phyloP scores from a whole-genome alignment of 345 rosid species.

The Carallia pectinifolia region DNA sequence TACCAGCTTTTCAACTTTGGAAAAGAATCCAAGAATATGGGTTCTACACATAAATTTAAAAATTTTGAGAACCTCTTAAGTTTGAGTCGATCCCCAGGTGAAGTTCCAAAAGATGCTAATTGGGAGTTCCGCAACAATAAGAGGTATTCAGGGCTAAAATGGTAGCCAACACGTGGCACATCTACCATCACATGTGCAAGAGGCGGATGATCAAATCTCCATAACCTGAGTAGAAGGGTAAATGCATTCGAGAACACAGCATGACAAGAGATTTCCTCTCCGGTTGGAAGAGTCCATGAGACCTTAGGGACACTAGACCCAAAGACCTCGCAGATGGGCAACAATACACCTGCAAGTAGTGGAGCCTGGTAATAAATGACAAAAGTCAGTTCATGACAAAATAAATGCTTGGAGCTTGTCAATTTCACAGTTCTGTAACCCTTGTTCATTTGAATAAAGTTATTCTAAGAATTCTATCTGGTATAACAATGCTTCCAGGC shows the following conservation, averaged over 20 bases:
- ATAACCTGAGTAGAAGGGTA: conserved; percentile 73
- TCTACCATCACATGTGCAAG: conserved; percentile 70
- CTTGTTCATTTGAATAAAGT: background rate
- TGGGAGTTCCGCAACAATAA: conserved; percentile 76
- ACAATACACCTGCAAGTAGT: conserved; percentile 76
- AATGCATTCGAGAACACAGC: conserved; percentile 88
- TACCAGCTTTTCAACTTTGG: conserved; percentile 84
- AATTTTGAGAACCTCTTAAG: conserved; percentile 50
- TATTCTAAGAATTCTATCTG: background rate
- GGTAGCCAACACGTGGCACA: conserved; percentile 58
- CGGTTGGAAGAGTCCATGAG: conserved; percentile 68
- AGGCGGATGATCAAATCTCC: conserved; percentile 88
- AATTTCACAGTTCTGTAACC: background rate
- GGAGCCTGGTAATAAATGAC: conserved; percentile 56
- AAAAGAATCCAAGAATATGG: conserved; percentile 78
- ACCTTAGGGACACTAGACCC: conserved; percentile 62
- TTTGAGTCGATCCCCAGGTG: conserved; percentile 53
- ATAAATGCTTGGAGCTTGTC: conserved; percentile 3
- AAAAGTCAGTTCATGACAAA: conserved; percentile 9
- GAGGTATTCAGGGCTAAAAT: conserved; percentile 72
- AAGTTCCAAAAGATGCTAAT: conserved; percentile 57
- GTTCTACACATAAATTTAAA: conserved; percentile 44
- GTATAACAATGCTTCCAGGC: background rate
- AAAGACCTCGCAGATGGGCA: conserved; percentile 94
- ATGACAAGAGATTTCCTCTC: conserved; percentile 75